These are phyloP conservation scores for Rutstroemia sp. DNA, from an alignment of 2,329 filamentous ascomycete species.

Conservation along the genomic window DNA sequence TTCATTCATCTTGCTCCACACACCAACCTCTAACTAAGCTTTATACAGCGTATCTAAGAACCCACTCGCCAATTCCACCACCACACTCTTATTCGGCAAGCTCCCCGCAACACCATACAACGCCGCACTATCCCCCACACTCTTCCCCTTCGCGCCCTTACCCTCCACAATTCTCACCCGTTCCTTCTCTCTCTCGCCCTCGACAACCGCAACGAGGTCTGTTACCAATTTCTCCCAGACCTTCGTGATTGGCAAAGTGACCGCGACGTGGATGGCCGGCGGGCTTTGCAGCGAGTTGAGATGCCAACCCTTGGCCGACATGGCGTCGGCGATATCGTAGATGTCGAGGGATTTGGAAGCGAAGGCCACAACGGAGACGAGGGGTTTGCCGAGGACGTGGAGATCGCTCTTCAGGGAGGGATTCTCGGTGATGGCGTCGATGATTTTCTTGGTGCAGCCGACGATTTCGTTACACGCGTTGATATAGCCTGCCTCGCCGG, in stretches of 20 bases:
- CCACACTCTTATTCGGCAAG: conserved; percentile 90
- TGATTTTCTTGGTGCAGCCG: conserved; percentile 75
- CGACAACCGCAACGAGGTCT: conserved; percentile 61
- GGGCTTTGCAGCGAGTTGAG: conserved; percentile 89
- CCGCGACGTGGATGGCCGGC: conserved; percentile 86
- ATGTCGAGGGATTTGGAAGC: conserved; percentile 76
- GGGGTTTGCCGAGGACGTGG: conserved; percentile 72
- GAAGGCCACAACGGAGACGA: conserved; percentile 89
- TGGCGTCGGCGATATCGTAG: conserved; percentile 88
- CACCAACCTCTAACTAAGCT: conserved; percentile 40
- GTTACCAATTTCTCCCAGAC: conserved; percentile 71
- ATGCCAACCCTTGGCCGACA: conserved; percentile 85
- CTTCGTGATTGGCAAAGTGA: conserved; percentile 78
- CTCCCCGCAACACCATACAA: conserved; percentile 94
- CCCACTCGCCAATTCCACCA: conserved; percentile 80
- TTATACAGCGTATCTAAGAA: conserved; percentile 94
- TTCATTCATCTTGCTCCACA: too few relatives aligned
- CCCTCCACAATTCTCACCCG: conserved; percentile 63
- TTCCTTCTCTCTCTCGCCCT: conserved; percentile 76
- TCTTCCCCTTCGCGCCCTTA: conserved; percentile 56
- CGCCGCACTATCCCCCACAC: conserved; percentile 73
- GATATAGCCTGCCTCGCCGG: conserved; percentile 84
- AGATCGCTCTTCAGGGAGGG: conserved; percentile 65
- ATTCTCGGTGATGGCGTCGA: conserved; percentile 62
- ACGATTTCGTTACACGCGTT: conserved; percentile 84